Percentiles rank a stretch among this genome's conserved stretches.
These are phyloP conservation scores for Leccinum variicolor DNA, from an alignment of 768 basidiomycete genomes.

Conservation along the genomic window DNA sequence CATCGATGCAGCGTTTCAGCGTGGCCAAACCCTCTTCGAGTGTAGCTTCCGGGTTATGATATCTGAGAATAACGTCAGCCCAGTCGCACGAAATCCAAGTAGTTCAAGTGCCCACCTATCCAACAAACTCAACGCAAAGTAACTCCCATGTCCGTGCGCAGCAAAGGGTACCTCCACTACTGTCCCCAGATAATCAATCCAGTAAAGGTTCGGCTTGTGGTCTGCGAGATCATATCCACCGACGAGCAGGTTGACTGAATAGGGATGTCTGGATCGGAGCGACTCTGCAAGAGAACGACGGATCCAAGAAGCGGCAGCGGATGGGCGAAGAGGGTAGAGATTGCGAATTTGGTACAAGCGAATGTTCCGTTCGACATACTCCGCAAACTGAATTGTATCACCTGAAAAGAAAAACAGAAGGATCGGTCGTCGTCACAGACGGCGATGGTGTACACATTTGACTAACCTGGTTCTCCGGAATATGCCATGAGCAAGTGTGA, in stretches of 20 bases:
- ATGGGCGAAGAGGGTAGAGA: constrained; percentile 82
- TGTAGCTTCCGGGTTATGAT: constrained; percentile 85
- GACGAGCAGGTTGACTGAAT: constrained; percentile 88
- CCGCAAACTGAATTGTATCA: constrained; percentile 95
- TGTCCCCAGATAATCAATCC: constrained; percentile 96
- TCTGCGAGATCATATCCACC: constrained; percentile 88
- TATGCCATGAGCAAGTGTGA: constrained; percentile 93
- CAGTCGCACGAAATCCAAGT: not conserved
- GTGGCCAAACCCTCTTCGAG: constrained; percentile 84
- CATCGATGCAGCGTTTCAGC: constrained; percentile 81
- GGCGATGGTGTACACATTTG: constrained; percentile 18
- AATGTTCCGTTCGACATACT: constrained; percentile 94
- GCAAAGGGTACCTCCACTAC: constrained; percentile 86
- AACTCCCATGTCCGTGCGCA: constrained; percentile 93
- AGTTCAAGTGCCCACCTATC: constrained; percentile 58
- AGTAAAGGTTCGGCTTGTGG: constrained; percentile 76
- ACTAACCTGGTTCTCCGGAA: constrained; percentile 83
- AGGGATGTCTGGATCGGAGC: constrained; percentile 82
- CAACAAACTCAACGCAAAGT: constrained; percentile 88
- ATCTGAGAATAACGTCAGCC: constrained; percentile 42
- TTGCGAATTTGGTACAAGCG: constrained; percentile 96
- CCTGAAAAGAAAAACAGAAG: constrained; percentile 43
- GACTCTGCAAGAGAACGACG: constrained; percentile 87
- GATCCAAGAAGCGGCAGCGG: constrained; percentile 93
- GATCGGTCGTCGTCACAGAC: not conserved